Evolutionary conservation across 495 filamentous ascomycete genomes (phyloP), one percentile per base, ranked within the genome.

Genomic region (Daldinia grandis): DNA sequence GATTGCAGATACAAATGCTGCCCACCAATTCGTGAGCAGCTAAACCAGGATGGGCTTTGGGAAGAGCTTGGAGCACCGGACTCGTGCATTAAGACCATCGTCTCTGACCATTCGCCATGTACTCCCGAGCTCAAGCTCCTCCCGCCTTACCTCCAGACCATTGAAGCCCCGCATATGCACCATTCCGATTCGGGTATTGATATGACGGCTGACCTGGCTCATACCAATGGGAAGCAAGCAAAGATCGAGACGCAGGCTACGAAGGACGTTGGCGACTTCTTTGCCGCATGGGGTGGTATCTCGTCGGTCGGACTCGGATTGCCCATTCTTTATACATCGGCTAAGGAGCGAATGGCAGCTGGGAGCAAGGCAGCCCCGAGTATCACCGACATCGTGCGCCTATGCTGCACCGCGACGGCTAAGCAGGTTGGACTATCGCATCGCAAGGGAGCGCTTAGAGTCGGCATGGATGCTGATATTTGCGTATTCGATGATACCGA

Each of bases 1-100:
- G 95, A 99, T 79, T 98, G 95, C 19, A 83, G 95, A 63, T 93
- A 98, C 82, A 99, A 99, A 80, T 99, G 95, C 85, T 99, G 95
- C 78, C 95, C 95, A 10, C 95, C 95, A 0, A 98, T 99, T 78
- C 92, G 95, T 24, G 87, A 86, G 27, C 87, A 91, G 68, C 75
- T 85, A 17, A 99, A 99, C 83, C 93, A 95, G 70, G 91, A 97
- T 71, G 87, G 87, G 27, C 87, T 99, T 1, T 99, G 95, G 95
- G 87, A 87, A 6, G 94, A 97, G 75, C 80, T 98, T 7, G 81
- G 86, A 58, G 82, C 86, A 64, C 82, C 85, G 0, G 88, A 94
- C 72, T 89, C 91, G 42, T 92, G 96, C 73, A 94, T 99, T 78
- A 87, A 91, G 77, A 98, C 95, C 0, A 87, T 99, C 24, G 95